phyloP scores from a whole-genome alignment of 805 yeast species.

The Yamadazyma scolyti region DNA sequence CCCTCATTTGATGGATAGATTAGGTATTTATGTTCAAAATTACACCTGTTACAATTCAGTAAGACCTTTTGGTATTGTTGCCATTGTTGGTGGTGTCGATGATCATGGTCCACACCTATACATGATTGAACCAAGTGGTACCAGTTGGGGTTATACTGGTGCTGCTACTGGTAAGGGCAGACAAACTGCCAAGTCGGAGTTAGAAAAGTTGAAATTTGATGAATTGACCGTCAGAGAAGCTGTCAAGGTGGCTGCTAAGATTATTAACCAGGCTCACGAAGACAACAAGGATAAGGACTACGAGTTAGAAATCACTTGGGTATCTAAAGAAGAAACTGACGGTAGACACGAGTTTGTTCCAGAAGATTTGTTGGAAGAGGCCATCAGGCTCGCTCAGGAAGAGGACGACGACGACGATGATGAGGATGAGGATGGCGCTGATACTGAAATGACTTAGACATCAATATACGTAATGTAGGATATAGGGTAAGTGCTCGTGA shows the following conservation, averaged over 20 bases:
- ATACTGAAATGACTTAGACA: conserved; percentile 9
- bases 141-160: conserved; percentile 96
- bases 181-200: conserved; percentile 95
- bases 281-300: conserved; percentile 97
- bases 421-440: conserved; percentile 14
- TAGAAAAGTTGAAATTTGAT: conserved; percentile 81
- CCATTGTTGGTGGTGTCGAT: conserved; percentile 93
- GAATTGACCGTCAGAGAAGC: conserved; percentile 75
- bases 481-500: too few relatives aligned
- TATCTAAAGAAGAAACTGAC: conserved; percentile 66
- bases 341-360: conserved; percentile 83
- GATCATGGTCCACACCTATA: conserved; percentile 86
- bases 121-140: conserved; percentile 97
- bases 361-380: conserved; percentile 74
- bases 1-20: conserved; percentile 77
- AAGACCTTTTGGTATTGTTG: conserved; percentile 93
- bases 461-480: too few relatives aligned
- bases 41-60: conserved; percentile 95
- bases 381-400: conserved; percentile 76
- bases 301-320: conserved; percentile 93
- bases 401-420: conserved; percentile 75
- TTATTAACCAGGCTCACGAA: conserved; percentile 91
- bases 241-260: conserved; percentile 89
- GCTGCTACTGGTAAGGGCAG: conserved; percentile 99
- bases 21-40: conserved; percentile 91